Conservation (phyloP, 805 yeast species). For the Candida insectalens region DNA sequence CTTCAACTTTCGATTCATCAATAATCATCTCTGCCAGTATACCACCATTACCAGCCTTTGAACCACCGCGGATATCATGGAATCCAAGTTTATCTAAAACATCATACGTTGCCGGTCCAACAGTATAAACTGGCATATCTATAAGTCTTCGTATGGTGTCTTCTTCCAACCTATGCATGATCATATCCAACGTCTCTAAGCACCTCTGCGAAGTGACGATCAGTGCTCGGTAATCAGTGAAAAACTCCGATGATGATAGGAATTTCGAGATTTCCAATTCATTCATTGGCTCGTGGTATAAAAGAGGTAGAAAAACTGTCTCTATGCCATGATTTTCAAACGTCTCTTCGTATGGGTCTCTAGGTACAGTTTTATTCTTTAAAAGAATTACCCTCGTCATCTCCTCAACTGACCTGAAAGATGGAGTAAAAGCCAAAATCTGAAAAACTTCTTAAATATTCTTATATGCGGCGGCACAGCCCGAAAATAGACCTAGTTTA, state of each 20-base stretch:
- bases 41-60: slow-evolving; percentile 72
- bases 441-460: no score
- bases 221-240: slow-evolving; percentile 35
- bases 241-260: slow-evolving; percentile 33
- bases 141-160: slow-evolving; percentile 10
- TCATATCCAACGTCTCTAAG: slow-evolving; percentile 60
- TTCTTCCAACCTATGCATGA: slow-evolving; percentile 23
- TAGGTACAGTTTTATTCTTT: slow-evolving; percentile 63
- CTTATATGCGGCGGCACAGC: no score
- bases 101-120: slow-evolving; percentile 80
- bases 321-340: slow-evolving; percentile 28
- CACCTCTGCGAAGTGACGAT: slow-evolving; percentile 89
- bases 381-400: slow-evolving; percentile 37
- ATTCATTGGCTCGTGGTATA: slow-evolving; percentile 53
- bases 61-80: slow-evolving; percentile 59
- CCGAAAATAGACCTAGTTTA: no score
- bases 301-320: slow-evolving; percentile 61
- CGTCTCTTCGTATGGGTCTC: slow-evolving; percentile 51
- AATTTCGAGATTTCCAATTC: slow-evolving; percentile 33
- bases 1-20: slow-evolving; percentile 18
- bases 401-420: no score
- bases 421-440: no score
- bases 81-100: slow-evolving; percentile 58
- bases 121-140: slow-evolving; percentile 56
- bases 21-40: slow-evolving; percentile 54